Base-by-base conservation (phyloP, 2,329 filamentous ascomycete species). In the Saccharata proteae region DNA sequence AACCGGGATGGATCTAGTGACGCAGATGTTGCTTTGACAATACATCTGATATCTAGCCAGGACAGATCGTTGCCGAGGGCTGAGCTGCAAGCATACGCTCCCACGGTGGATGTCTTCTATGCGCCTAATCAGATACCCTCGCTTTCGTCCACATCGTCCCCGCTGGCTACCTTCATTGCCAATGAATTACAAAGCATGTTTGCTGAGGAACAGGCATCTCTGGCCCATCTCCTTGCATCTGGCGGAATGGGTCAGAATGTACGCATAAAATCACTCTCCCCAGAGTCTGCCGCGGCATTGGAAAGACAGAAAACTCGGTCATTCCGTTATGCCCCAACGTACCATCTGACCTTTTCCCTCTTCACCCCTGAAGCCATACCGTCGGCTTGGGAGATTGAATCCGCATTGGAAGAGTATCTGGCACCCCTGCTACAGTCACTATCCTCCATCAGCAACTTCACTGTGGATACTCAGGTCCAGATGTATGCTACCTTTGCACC, bases 391-490 rank as follows among this genome's bases (percentile, higher is more conserved):
- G 83, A 93, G 31, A 83, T 96, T 30, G 80, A 94, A 41, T 59
- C 69, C 20, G 85, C 88, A 1, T 68, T 96, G 7, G 68, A 77
- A 15, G 70, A 81, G 42, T 88, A 93, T 54, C 75, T 98, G 54
- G 65, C 72, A 32, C 88, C 90, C 0, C 67, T 96, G 27, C 66
- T 98, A 0, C 68, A 81, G 25, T 76, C 84, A 16, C 71, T 96
- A 16, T 71, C 75, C 0, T 68, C 78, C 1, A 92, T 94, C 42
- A 90, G 86, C 62, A 88, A 92, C 52, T 96, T 98, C 48, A 93
- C 86, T 10, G 78, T 96, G 29, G 86, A 96, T 50, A 93, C 85
- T 0, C 90, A 98, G 57, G 81, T 98, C 3, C 90, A 98, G 57
- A 69, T 96, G 0, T 94, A 93, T 50, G 88, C 90, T 5, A 63